Evolutionary conservation across 352 stramenopile species (phyloP).

Genomic region (Pythium pyrilobum): DNA sequence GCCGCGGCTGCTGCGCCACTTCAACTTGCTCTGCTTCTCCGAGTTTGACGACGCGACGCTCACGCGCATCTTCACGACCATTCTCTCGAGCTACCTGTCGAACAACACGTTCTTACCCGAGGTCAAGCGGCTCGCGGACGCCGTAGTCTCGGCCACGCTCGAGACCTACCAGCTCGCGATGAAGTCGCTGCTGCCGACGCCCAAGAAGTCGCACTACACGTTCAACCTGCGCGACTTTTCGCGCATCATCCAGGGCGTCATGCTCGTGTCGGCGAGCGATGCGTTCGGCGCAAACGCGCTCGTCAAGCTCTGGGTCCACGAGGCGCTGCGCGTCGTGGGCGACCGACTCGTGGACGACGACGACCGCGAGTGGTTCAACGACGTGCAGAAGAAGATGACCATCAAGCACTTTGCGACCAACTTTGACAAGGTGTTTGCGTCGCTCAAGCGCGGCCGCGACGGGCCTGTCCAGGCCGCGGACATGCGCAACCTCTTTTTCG

Average conservation of each 20-base stretch:
- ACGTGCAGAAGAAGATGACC: constrained; percentile 83
- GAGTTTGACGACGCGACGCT: constrained; percentile 93
- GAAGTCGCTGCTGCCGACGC: constrained; percentile 86
- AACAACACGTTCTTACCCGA: constrained; percentile 58
- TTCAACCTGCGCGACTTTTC: constrained; percentile 95
- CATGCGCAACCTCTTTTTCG: constrained; percentile 92
- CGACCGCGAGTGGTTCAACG: constrained; percentile 91
- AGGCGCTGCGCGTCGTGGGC: constrained; percentile 93
- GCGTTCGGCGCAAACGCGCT: constrained; percentile 76
- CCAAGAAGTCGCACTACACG: constrained; percentile 95
- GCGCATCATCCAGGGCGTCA: constrained; percentile 91
- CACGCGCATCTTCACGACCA: constrained; percentile 90
- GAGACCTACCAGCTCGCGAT: constrained; percentile 88
- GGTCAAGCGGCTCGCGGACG: constrained; percentile 65
- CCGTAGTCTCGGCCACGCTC: constrained; percentile 88
- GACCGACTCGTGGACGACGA: constrained; percentile 91
- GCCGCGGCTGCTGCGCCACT: constrained; percentile 88
- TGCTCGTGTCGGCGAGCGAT: constrained; percentile 85
- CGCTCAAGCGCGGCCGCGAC: constrained; percentile 65
- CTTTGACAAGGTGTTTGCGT: constrained; percentile 86
- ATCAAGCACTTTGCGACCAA: constrained; percentile 85
- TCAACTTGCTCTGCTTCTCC: constrained; percentile 92
- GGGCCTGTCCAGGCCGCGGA: constrained; percentile 68
- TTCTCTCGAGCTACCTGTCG: constrained; percentile 84
- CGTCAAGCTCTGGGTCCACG: constrained; percentile 92